Evolutionary conservation across 257 asterid species (phyloP).

Genomic region (Vinca minor): DNA sequence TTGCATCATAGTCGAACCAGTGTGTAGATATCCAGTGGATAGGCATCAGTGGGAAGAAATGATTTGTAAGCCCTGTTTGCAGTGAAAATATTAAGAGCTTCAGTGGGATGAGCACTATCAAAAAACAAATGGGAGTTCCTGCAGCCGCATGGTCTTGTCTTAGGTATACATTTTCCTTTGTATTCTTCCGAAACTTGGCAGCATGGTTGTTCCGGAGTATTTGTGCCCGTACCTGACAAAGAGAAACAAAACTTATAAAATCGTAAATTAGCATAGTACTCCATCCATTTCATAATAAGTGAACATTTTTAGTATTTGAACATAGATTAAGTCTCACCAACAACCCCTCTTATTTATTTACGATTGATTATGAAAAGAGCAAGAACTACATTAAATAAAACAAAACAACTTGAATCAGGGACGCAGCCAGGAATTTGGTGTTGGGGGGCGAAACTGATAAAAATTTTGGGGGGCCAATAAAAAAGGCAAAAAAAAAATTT

Average conservation of each 20-base stretch:
- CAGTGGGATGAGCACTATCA: background rate
- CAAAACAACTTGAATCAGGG: too few relatives aligned
- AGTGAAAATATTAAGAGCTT: background rate
- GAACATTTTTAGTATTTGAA: too few relatives aligned
- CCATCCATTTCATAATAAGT: too few relatives aligned
- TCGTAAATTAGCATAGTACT: too few relatives aligned
- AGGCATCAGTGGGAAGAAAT: background rate
- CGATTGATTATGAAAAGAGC: too few relatives aligned
- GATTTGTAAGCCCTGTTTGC: conserved; percentile 15
- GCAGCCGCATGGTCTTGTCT: background rate
- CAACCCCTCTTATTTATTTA: too few relatives aligned
- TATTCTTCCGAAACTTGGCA: background rate
- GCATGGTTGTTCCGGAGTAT: background rate
- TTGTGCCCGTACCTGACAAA: background rate
- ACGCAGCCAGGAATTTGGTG: too few relatives aligned
- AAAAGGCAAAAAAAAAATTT: too few relatives aligned
- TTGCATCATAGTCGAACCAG: background rate
- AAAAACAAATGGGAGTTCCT: background rate
- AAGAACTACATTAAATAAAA: too few relatives aligned
- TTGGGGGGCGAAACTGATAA: too few relatives aligned
- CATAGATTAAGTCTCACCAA: too few relatives aligned
- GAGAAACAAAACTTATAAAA: background rate
- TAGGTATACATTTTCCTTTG: background rate
- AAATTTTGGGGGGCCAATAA: too few relatives aligned
- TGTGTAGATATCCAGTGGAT: background rate